These are phyloP conservation scores for Coemansia sp. DNA, from an alignment of 192 early-diverging fungal genomes.

Conservation along the genomic window DNA sequence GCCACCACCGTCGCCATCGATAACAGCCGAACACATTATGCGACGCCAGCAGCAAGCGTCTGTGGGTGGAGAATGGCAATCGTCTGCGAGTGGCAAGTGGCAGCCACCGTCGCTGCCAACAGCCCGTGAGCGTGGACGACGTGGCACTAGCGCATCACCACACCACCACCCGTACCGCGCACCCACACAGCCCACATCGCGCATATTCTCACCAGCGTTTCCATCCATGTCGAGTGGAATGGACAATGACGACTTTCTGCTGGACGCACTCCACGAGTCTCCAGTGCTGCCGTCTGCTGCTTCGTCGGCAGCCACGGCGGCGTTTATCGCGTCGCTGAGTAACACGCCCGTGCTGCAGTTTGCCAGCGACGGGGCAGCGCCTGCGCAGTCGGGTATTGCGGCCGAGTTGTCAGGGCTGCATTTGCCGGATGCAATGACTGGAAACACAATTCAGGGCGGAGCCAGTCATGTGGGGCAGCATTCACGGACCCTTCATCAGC, in stretches of 20 bases:
- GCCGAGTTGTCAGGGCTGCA: slow-evolving; percentile 8
- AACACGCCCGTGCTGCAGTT: slow-evolving; percentile 25
- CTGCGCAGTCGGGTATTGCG: background rate
- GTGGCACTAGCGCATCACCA: slow-evolving; percentile 16
- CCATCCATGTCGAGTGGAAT: background rate
- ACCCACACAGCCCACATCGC: background rate
- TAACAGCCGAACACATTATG: slow-evolving; percentile 46
- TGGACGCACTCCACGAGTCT: background rate
- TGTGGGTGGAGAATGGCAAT: background rate
- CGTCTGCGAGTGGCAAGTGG: background rate
- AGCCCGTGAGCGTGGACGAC: background rate
- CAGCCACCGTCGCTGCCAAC: slow-evolving; percentile 6
- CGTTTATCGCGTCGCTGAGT: slow-evolving; percentile 20
- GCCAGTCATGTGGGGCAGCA: background rate
- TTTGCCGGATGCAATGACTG: slow-evolving; percentile 5
- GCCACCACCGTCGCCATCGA: slow-evolving; percentile 50
- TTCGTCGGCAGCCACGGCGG: slow-evolving; percentile 5
- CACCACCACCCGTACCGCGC: slow-evolving; percentile 4
- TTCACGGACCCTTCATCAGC: slow-evolving; percentile 27
- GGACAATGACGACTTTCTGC: background rate
- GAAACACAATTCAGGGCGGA: too few relatives aligned
- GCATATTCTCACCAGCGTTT: background rate
- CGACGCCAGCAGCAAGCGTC: slow-evolving; percentile 28
- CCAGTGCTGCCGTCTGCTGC: background rate
- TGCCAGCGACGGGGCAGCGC: background rate